Evolutionary conservation across 2,329 filamentous ascomycete species (phyloP).

Genomic region (Sporothrix dimorphospora): DNA sequence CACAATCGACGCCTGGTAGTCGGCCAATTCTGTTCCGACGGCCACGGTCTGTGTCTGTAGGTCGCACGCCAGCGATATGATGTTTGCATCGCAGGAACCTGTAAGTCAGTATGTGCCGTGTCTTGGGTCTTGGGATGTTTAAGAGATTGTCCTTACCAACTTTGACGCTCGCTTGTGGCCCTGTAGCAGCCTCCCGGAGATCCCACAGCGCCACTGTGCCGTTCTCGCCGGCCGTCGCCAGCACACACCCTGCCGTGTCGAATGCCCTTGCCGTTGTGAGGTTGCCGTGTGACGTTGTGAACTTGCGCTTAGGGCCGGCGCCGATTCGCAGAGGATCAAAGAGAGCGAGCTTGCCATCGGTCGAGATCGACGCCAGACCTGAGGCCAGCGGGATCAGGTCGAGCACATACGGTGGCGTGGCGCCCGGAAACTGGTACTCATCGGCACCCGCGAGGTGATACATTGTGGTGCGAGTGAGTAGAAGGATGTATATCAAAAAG

Average conservation of each 20-base stretch:
- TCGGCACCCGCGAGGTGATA: conserved; percentile 48
- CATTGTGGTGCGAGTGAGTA: conserved; percentile 40
- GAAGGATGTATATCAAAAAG: background rate
- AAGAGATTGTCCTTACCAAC: conserved; percentile 37
- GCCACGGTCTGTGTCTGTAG: conserved; percentile 62
- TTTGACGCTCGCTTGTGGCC: conserved; percentile 48
- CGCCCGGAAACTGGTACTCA: conserved; percentile 45
- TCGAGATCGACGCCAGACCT: conserved; percentile 65
- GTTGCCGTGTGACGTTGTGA: conserved; percentile 61
- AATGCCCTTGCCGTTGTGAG: conserved; percentile 65
- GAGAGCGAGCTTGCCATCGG: conserved; percentile 70
- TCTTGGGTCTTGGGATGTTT: background rate
- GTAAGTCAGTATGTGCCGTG: conserved; percentile 16
- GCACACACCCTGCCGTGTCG: conserved; percentile 54
- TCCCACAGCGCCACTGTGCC: conserved; percentile 70
- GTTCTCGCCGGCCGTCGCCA: conserved; percentile 73
- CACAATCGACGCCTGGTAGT: conserved; percentile 63
- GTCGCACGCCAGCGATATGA: conserved; percentile 69
- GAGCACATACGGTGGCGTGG: conserved; percentile 57
- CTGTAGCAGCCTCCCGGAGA: conserved; percentile 50
- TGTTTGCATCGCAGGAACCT: conserved; percentile 36
- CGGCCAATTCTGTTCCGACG: conserved; percentile 72
- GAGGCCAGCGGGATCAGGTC: conserved; percentile 56
- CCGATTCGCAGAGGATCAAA: conserved; percentile 63
- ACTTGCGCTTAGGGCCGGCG: conserved; percentile 51